Conservation (phyloP, 805 yeast genomes). For the Suhomyces pyralidae region DNA sequence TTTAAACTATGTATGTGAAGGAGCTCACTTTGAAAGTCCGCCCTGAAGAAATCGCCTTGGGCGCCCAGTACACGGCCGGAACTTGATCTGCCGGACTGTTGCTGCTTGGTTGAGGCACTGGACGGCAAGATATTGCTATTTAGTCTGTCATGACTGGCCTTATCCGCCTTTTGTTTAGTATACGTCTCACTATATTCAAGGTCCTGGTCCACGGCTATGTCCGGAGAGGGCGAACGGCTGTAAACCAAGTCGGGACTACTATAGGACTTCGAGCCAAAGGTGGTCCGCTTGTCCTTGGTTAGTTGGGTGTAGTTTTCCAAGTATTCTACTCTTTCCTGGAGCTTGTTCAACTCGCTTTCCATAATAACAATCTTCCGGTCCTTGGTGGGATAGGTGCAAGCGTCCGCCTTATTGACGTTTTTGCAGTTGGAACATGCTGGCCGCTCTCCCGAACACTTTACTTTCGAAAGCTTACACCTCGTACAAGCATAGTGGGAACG, state of each 20-base stretch:
- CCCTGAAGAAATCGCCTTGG: constrained; percentile 20
- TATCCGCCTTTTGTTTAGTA: background rate
- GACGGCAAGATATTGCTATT: background rate
- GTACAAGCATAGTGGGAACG: constrained; percentile 42
- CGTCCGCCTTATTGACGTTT: constrained; percentile 26
- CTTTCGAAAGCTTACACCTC: constrained; percentile 39
- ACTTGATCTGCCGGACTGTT: background rate
- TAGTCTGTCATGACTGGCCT: background rate
- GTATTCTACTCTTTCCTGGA: constrained; percentile 30
- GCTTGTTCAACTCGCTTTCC: constrained; percentile 38
- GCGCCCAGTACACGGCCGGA: background rate
- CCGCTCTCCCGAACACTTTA: constrained; percentile 41
- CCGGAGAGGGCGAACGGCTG: background rate
- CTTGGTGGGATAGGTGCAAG: constrained; percentile 35
- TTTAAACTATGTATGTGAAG: constrained; percentile 21
- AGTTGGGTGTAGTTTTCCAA: constrained; percentile 18
- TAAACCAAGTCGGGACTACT: background rate
- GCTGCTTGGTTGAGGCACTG: background rate
- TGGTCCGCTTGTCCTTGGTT: background rate
- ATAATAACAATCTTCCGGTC: constrained; percentile 42
- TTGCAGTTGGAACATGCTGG: constrained; percentile 43
- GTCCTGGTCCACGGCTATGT: background rate
- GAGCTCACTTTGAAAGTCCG: constrained; percentile 26
- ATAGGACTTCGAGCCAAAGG: background rate
- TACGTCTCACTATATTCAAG: background rate